Evolutionary conservation across 2,329 filamentous ascomycete species (phyloP).

Genomic region (Ustulina deusta): DNA sequence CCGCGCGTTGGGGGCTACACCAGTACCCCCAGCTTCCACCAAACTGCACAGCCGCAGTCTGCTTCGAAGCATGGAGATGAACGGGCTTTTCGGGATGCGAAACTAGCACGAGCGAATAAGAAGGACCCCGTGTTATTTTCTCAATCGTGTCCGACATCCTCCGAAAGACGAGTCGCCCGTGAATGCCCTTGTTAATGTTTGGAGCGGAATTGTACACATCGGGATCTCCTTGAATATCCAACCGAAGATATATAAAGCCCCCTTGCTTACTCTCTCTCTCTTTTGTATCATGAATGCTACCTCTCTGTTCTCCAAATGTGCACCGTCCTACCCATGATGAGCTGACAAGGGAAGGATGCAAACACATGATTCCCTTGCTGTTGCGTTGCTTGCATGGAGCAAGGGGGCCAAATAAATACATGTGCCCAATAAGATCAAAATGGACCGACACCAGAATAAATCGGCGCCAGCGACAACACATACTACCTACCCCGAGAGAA

Average conservation of each 20-base stretch:
- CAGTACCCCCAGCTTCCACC: not conserved
- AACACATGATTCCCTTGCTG: slow-evolving; percentile 8
- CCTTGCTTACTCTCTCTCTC: not conserved
- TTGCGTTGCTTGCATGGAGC: not conserved
- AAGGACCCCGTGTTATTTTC: not conserved
- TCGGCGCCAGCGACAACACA: not conserved
- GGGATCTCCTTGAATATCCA: not conserved
- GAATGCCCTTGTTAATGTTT: not conserved
- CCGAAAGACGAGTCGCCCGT: not conserved
- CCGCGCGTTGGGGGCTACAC: slow-evolving; percentile 17
- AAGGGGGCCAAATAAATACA: not conserved
- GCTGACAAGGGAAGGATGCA: not conserved
- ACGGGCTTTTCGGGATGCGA: not conserved
- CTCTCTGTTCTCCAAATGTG: not conserved
- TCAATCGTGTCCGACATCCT: not conserved
- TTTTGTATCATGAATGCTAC: not conserved
- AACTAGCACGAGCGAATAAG: not conserved
- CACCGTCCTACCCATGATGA: not conserved
- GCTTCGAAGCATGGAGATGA: not conserved
- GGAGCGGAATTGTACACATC: not conserved
- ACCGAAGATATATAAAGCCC: not conserved
- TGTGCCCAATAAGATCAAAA: not conserved
- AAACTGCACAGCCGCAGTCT: not conserved
- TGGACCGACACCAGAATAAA: slow-evolving; percentile 2
- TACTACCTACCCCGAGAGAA: not conserved